Evolutionary conservation across 75 land plant genomes (phyloP).

Genomic region (Adiantum capillusveneris): DNA sequence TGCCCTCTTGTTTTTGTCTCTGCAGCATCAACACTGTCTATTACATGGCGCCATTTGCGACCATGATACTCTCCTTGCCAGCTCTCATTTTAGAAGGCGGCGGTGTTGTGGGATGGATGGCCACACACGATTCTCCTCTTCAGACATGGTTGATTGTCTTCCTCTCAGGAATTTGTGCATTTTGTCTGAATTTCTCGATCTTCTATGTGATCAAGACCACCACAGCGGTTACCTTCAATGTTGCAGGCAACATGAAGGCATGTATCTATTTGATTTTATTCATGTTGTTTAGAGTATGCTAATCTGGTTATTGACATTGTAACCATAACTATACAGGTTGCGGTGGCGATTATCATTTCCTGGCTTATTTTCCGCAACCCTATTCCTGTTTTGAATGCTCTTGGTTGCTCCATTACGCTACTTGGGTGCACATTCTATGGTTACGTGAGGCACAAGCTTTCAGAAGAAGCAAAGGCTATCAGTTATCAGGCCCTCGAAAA

Average conservation of each 20-base stretch:
- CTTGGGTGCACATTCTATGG: slow-evolving; percentile 94
- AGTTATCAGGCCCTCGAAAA: slow-evolving; percentile 2
- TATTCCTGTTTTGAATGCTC: slow-evolving; percentile 67
- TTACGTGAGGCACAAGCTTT: slow-evolving; percentile 69
- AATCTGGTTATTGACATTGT: background rate
- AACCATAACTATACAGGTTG: slow-evolving; percentile 47
- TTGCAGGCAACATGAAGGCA: slow-evolving; percentile 97
- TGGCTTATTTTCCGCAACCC: slow-evolving; percentile 91
- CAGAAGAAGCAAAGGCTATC: slow-evolving; percentile 11
- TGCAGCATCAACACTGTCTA: slow-evolving; percentile 91
- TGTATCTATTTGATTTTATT: background rate
- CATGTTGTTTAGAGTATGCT: background rate
- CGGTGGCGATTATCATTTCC: slow-evolving; percentile 86
- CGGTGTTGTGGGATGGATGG: slow-evolving; percentile 64
- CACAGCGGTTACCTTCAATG: slow-evolving; percentile 97
- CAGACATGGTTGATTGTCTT: slow-evolving; percentile 53
- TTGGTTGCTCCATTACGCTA: slow-evolving; percentile 84
- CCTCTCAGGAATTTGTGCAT: slow-evolving; percentile 72
- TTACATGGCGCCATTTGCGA: slow-evolving; percentile 97
- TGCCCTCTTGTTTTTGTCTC: background rate
- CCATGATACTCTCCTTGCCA: slow-evolving; percentile 71
- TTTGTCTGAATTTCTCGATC: slow-evolving; percentile 94
- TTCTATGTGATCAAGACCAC: slow-evolving; percentile 96
- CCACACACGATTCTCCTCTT: slow-evolving; percentile 29
- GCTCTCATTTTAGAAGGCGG: slow-evolving; percentile 72